A percentile compares a stretch with the other conserved stretches of the same genome.
These are phyloP conservation scores for Penicillium odoratum DNA, from an alignment of 495 filamentous ascomycete genomes.

Conservation along the genomic window DNA sequence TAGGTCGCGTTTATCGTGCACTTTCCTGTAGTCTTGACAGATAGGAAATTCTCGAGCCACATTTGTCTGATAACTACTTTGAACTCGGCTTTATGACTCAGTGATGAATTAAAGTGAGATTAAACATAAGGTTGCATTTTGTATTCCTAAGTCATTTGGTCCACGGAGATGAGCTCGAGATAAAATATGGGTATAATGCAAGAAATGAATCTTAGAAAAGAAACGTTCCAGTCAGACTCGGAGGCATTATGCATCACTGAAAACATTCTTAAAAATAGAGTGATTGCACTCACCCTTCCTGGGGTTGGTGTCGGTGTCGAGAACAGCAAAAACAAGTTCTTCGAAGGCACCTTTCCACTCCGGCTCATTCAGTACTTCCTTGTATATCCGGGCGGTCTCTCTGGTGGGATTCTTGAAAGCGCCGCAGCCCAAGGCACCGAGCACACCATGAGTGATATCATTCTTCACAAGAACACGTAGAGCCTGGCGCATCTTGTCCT, in stretches of 20 bases:
- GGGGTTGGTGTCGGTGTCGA: conserved; percentile 23
- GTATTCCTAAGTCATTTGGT: too few species aligned
- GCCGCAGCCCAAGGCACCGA: conserved; percentile 70
- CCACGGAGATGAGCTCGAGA: too few species aligned
- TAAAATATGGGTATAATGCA: too few species aligned
- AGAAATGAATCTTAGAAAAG: too few species aligned
- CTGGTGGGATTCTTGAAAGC: conserved; percentile 60
- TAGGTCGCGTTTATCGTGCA: neutral
- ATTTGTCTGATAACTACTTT: too few species aligned
- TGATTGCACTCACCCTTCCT: conserved; percentile 40
- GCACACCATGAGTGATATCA: conserved; percentile 54
- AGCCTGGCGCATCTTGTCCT: conserved; percentile 59
- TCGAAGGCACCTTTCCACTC: conserved; percentile 50
- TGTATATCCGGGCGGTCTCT: conserved; percentile 62
- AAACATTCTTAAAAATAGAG: conserved; percentile 45
- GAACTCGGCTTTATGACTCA: too few species aligned
- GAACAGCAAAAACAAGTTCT: conserved; percentile 34
- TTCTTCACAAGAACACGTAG: conserved; percentile 54
- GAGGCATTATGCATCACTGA: conserved; percentile 18
- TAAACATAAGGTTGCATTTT: too few species aligned
- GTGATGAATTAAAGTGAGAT: too few species aligned
- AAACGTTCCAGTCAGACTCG: neutral
- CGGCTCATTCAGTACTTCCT: conserved; percentile 54
- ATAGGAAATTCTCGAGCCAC: too few species aligned
- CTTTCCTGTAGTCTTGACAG: too few species aligned